These are phyloP conservation scores for Claviceps pusilla DNA, from an alignment of 2,329 filamentous ascomycete species.

Conservation along the genomic window DNA sequence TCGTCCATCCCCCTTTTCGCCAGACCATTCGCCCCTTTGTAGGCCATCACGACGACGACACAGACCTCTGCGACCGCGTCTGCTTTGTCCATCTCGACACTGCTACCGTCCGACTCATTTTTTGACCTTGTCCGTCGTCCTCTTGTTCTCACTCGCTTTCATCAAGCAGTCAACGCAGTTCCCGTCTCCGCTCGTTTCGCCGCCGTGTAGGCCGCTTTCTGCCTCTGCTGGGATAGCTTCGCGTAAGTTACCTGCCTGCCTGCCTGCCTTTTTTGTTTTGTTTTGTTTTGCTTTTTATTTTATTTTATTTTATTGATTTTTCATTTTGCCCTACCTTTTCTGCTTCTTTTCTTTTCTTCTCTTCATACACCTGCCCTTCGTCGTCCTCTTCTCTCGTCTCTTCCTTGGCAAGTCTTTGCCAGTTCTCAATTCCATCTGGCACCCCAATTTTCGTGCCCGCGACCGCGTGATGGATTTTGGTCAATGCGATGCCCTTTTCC, in stretches of 20 bases:
- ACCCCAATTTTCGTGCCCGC: background rate
- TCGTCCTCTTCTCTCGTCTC: background rate
- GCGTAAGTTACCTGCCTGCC: slow-evolving; percentile 1
- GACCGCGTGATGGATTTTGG: background rate
- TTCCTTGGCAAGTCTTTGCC: background rate
- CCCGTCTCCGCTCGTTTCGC: slow-evolving; percentile 6
- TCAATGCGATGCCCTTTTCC: background rate
- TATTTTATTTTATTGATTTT: background rate
- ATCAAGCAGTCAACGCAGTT: background rate
- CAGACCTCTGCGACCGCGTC: background rate
- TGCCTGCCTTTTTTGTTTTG: slow-evolving; percentile 5
- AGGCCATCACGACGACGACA: background rate
- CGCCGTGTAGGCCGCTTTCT: slow-evolving; percentile 8
- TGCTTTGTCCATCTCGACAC: no score
- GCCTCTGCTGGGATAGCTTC: slow-evolving; percentile 24
- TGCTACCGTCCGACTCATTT: background rate
- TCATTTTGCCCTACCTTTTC: no score
- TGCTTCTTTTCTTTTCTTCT: no score
- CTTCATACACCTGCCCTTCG: background rate
- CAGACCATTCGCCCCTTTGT: background rate
- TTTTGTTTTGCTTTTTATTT: background rate
- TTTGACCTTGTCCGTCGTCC: no score
- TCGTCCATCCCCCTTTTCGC: background rate
- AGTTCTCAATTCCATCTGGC: background rate
- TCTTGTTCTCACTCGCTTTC: background rate